Evolutionary conservation across 2,329 filamentous ascomycete genomes (phyloP).

Genomic region (Corniculantispora saksenae): DNA sequence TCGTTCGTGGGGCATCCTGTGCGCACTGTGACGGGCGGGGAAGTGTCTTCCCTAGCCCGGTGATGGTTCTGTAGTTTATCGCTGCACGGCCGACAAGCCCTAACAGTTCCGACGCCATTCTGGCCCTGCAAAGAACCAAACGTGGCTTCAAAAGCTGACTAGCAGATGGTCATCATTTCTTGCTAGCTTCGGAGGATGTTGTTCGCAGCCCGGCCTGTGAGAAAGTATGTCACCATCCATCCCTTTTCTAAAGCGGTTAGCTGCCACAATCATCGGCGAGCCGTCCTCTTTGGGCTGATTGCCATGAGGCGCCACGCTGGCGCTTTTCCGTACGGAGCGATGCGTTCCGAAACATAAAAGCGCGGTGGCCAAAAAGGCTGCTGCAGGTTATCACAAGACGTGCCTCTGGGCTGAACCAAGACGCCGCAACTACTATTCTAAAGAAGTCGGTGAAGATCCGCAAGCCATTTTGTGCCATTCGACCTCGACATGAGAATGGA

Average conservation of each 20-base stretch:
- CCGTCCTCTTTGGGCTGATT: neutral
- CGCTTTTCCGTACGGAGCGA: constrained; percentile 8
- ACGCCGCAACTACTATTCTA: constrained; percentile 2
- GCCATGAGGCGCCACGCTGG: neutral
- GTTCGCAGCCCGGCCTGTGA: neutral
- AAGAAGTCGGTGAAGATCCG: constrained; percentile 20
- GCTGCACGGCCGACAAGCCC: neutral
- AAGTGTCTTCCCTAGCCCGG: constrained; percentile 17
- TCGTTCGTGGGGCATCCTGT: constrained; percentile 5
- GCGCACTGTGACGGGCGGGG: constrained; percentile 15
- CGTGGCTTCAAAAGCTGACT: neutral
- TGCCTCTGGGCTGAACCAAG: constrained; percentile 8
- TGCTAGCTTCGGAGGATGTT: neutral
- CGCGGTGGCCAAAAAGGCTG: neutral
- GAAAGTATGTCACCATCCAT: neutral
- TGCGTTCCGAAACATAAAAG: constrained; percentile 6
- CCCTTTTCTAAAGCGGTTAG: neutral
- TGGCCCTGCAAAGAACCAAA: neutral
- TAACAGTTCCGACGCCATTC: constrained; percentile 10
- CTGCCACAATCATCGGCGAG: neutral
- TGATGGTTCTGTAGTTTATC: constrained; percentile 20
- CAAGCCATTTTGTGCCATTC: neutral
- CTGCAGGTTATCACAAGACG: constrained; percentile 17
- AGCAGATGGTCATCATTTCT: neutral
- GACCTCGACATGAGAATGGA: constrained; percentile 8